Conservation (phyloP, 1,139 yeast genomes). For the Debaryomycetaceae sp. region DNA sequence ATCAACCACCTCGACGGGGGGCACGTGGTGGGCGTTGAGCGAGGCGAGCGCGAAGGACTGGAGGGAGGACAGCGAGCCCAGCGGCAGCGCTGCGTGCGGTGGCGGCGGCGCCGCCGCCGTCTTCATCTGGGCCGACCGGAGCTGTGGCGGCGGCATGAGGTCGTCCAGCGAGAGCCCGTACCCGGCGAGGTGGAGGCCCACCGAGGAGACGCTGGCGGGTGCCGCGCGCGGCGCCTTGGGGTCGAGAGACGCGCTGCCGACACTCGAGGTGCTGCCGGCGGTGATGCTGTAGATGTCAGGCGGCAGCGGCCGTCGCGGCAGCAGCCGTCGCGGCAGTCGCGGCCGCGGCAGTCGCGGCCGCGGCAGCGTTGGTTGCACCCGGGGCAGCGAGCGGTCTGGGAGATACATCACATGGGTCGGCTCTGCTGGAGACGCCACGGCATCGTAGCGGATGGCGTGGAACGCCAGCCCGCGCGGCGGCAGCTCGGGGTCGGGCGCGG, state of each 20-base stretch:
- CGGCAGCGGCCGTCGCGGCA: neutral
- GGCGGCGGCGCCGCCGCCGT: constrained; percentile 1
- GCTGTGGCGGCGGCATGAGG: constrained; percentile 20
- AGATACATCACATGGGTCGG: constrained; percentile 29
- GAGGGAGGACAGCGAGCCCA: constrained; percentile 1
- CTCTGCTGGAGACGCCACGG: constrained; percentile 20
- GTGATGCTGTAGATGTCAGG: constrained; percentile 11
- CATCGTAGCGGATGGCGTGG: constrained; percentile 34
- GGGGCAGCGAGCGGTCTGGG: constrained; percentile 15
- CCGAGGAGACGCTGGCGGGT: constrained; percentile 10
- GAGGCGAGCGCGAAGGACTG: constrained; percentile 9
- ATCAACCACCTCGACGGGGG: constrained; percentile 34
- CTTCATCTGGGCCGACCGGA: constrained; percentile 4
- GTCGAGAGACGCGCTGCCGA: constrained; percentile 24
- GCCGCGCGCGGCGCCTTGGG: constrained; percentile 19
- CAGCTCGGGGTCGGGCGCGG: too few relatives aligned
- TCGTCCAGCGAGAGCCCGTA: constrained; percentile 26
- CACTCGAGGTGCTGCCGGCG: constrained; percentile 16
- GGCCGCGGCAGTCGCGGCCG: neutral
- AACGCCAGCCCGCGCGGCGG: too few relatives aligned
- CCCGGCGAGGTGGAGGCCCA: constrained; percentile 22
- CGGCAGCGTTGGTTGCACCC: constrained; percentile 4
- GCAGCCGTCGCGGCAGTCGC: constrained; percentile 3
- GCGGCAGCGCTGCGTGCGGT: neutral
- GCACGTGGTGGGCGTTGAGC: constrained; percentile 30